Evolutionary conservation across 805 yeast species (phyloP).

Genomic region (Wickerhamomyces bisporus): DNA sequence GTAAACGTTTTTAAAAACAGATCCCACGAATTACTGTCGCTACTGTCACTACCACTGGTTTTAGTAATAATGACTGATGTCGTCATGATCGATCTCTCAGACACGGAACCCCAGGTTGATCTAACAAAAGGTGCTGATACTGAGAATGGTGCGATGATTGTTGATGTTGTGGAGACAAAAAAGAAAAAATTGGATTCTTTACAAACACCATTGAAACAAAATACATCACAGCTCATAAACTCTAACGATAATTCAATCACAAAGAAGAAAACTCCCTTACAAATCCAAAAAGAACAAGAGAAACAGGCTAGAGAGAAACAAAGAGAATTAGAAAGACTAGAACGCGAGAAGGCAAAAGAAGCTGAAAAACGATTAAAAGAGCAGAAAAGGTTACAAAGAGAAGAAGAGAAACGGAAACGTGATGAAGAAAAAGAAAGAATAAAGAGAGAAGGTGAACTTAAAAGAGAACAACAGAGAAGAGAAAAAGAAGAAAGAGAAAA

Average conservation of each 20-base stretch:
- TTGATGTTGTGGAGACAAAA: background rate
- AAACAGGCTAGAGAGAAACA: slow-evolving; percentile 14
- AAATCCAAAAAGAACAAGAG: slow-evolving; percentile 15
- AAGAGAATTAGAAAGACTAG: slow-evolving; percentile 29
- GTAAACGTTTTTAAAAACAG: too few relatives aligned
- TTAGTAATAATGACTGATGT: background rate
- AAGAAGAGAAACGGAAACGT: slow-evolving; percentile 19
- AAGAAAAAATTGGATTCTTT: background rate
- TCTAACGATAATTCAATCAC: background rate
- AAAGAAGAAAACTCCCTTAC: slow-evolving; percentile 1
- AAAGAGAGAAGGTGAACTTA: slow-evolving; percentile 20
- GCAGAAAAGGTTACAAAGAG: slow-evolving; percentile 19
- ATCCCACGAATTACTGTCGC: too few relatives aligned
- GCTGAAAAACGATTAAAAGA: slow-evolving; percentile 21
- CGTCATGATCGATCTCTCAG: slow-evolving; percentile 8
- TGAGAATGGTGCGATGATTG: background rate
- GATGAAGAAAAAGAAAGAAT: slow-evolving; percentile 20
- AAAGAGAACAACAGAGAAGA: slow-evolving; percentile 13
- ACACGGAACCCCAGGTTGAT: background rate
- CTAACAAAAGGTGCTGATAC: too few relatives aligned
- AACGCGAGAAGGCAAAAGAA: slow-evolving; percentile 25
- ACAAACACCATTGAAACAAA: background rate
- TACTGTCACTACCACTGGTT: too few relatives aligned
- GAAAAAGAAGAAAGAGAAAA: slow-evolving; percentile 21
- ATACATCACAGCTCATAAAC: too few relatives aligned